Evolutionary conservation across 2,329 filamentous ascomycete species (phyloP).

Genomic region (Cryphonectria parasitica): DNA sequence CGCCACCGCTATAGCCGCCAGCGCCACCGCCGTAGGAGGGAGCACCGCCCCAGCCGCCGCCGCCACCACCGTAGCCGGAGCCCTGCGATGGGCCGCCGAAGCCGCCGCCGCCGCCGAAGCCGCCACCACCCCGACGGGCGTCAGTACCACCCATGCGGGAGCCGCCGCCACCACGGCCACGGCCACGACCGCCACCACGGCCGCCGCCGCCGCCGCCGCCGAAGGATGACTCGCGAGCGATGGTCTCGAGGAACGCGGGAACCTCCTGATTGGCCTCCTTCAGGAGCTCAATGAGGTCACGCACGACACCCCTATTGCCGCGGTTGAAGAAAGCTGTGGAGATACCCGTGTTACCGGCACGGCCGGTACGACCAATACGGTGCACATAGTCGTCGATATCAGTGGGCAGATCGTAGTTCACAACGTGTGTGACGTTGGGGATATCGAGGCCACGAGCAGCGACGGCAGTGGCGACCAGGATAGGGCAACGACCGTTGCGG

Average conservation of each 20-base stretch:
- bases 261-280: slow-evolving; percentile 99
- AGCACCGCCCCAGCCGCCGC: slow-evolving; percentile 49
- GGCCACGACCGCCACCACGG: slow-evolving; percentile 66
- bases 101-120: slow-evolving; percentile 46
- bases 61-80: slow-evolving; percentile 36
- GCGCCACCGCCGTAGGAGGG: slow-evolving; percentile 44
- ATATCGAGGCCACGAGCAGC: slow-evolving; percentile 92
- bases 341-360: slow-evolving; percentile 98
- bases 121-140: slow-evolving; percentile 50
- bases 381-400: slow-evolving; percentile 99
- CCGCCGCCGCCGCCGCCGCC: slow-evolving; percentile 70
- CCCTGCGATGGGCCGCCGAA: slow-evolving; percentile 44
- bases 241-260: slow-evolving; percentile 91
- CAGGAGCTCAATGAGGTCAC: slow-evolving; percentile 93
- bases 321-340: slow-evolving; percentile 99
- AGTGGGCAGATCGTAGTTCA: slow-evolving; percentile 99
- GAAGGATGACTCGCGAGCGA: slow-evolving; percentile 90
- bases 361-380: slow-evolving; percentile 98
- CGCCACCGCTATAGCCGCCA: slow-evolving; percentile 47
- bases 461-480: slow-evolving; percentile 95
- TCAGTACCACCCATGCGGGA: slow-evolving; percentile 60
- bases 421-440: slow-evolving; percentile 92
- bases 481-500: slow-evolving; percentile 92
- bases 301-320: slow-evolving; percentile 96
- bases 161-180: slow-evolving; percentile 71